phyloP scores from a whole-genome alignment of 2,329 filamentous ascomycete species.

The Tolypocladium amazonense region DNA sequence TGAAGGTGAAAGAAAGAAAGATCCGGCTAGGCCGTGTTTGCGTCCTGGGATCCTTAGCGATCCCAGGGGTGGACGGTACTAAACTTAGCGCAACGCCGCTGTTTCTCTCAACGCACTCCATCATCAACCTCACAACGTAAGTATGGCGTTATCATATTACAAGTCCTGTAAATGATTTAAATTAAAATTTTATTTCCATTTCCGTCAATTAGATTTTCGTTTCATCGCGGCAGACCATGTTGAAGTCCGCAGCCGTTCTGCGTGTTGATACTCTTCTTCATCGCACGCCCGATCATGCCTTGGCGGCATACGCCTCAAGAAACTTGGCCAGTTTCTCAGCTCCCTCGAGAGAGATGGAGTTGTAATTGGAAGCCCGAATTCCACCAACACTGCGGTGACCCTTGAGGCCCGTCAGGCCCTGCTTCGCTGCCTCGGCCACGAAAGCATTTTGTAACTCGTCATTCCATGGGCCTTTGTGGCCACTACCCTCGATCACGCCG shows the following conservation, averaged over 20 bases:
- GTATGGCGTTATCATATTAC: background rate
- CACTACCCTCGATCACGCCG: conserved; percentile 50
- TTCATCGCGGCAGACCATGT: background rate
- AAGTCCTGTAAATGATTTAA: background rate
- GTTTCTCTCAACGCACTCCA: background rate
- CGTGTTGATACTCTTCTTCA: background rate
- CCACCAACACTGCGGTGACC: conserved; percentile 82
- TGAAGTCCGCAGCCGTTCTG: background rate
- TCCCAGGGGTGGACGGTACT: background rate
- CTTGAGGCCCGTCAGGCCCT: conserved; percentile 69
- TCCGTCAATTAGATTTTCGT: background rate
- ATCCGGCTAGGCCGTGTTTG: background rate
- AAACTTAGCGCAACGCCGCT: background rate
- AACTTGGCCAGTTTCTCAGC: conserved; percentile 59
- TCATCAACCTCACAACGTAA: background rate
- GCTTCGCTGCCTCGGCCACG: conserved; percentile 57
- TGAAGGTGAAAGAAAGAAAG: background rate
- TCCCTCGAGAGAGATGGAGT: conserved; percentile 61
- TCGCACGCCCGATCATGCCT: conserved; percentile 10
- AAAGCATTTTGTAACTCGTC: conserved; percentile 71
- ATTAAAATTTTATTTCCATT: background rate
- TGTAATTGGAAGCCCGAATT: conserved; percentile 83
- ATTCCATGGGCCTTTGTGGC: conserved; percentile 22
- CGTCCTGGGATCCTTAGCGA: background rate
- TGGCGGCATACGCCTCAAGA: conserved; percentile 44